Evolutionary conservation across 2,329 filamentous ascomycete genomes (phyloP), one percentile per base, ranked within the genome.

Genomic region (Metarhizium sp.): DNA sequence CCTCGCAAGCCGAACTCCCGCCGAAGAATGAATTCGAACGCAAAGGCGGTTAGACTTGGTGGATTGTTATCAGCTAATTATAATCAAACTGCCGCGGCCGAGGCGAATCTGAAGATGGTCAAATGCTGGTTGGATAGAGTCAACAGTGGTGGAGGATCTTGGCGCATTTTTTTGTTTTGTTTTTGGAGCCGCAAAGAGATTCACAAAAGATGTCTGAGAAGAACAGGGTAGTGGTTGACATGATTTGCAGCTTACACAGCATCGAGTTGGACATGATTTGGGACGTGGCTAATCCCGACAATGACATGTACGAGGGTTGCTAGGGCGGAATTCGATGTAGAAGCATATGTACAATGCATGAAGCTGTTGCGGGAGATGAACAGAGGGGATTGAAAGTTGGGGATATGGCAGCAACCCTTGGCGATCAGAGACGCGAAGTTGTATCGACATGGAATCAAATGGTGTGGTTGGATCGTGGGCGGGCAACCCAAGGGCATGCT

Each of bases 21-120:
- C 83, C 83, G 2, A 81, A 77, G 67, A 76, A 82, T 53, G 78
- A 80, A 13, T 78, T 77, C 2, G 82, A 86, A 57, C 78, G 83
- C 57, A 86, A 85, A 62, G 83, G 83, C 2, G 83, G 83, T 14
- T 51, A 86, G 73, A 78, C 5, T 11, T 48, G 25, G 45, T 36
- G 40, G 29, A 20, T 47, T 51, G 34, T 16, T 29, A 30, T 34
- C 36, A 14, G 42, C 36, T 47, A 49, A 54, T 42, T 47, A 55
- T 49, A 48, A 48, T 46, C 30, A 43, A 34, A 55, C 18, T 18
- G 16, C 34, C 53, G n/a, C 32, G 14, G 14, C 45, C 6, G 25
- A 48, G n/a, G 45, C 25, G 45, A 16, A 48, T 40, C 48, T 45
- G 47, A 36, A 48, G 53, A 54, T 54, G 53, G 47, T 25, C 51